These are phyloP conservation scores for Beta vulgaris DNA, from an alignment of 148 eudicot species.

Conservation along the genomic window DNA sequence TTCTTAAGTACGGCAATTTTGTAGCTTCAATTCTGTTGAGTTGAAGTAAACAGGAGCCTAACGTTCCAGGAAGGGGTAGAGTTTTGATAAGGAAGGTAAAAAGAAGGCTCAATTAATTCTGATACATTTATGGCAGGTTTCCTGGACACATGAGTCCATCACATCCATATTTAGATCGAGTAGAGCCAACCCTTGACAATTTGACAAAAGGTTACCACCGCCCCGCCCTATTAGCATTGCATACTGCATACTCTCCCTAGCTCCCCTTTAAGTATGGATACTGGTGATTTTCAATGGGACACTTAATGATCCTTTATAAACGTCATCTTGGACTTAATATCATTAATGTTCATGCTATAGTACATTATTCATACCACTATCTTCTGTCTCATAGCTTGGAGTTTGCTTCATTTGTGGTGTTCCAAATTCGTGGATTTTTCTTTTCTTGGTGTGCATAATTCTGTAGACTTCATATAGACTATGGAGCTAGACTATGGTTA, in stretches of 20 bases:
- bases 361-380: not conserved
- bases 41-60: constrained; percentile 15
- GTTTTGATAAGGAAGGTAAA: not conserved
- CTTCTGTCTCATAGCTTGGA: not conserved
- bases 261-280: not conserved
- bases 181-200: constrained; percentile 23
- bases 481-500: no score
- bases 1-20: not conserved
- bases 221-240: constrained; percentile 1
- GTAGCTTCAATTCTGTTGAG: constrained; percentile 1
- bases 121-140: constrained; percentile 31
- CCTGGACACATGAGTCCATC: constrained; percentile 19
- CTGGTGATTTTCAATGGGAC: not conserved
- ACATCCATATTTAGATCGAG: constrained; percentile 7
- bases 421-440: not conserved
- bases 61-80: not conserved
- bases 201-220: not conserved
- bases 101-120: constrained; percentile 22
- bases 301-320: not conserved
- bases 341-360: not conserved
- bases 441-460: not conserved
- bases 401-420: not conserved
- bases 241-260: constrained; percentile 1
- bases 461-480: not conserved
- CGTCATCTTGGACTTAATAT: not conserved